Evolutionary conservation across 768 basidiomycete species (phyloP), one percentile per base, ranked within the genome.

Genomic region (Tylopilus sp.): DNA sequence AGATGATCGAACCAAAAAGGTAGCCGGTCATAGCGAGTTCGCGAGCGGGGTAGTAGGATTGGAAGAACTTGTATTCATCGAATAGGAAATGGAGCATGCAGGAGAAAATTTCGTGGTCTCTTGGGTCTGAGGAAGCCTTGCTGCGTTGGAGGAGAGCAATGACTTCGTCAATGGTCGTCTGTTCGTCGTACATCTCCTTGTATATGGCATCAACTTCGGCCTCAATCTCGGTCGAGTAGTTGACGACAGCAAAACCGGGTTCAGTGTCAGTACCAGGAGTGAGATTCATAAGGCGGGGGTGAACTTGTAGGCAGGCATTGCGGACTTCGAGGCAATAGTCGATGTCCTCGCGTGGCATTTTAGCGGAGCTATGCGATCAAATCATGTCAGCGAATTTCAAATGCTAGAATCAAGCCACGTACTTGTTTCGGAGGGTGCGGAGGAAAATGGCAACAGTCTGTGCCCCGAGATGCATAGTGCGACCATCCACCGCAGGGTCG

Each of bases 31-130:
- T 93, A 47, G 86, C 84, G 41, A 98, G 79, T 72, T 98, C 94
- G 57, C 94, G 88, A 35, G 89, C 78, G 22, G 97, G 97, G 63
- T 93, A 93, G 71, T 88, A 97, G 36, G 89, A 88, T 66, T 95
- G 92, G 82, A 98, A 97, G 78, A 98, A 99, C 64, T 94, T 95
- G 83, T 97, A 97, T 73, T 99, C 97, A 81, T 98, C 97, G 72
- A 99, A 98, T 40, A 99, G 82, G 77, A 97, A 95, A 74, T 98
- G 95, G 45, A 99, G 86, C 85, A 97, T 97, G 81, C 94, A 98
- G n/a, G 94, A 97, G 66, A 98, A 98, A 55, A 97, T 83, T 71
- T 98, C 93, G 67, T 95, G 92, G 60, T 98, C 94, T 50, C 85
- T 83, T 40, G 85, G 72, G 59, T 87, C 90, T 28, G 81, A 77